Conservation (phyloP, 2,329 filamentous ascomycete species). For the Cryoendolithus antarcticus region DNA sequence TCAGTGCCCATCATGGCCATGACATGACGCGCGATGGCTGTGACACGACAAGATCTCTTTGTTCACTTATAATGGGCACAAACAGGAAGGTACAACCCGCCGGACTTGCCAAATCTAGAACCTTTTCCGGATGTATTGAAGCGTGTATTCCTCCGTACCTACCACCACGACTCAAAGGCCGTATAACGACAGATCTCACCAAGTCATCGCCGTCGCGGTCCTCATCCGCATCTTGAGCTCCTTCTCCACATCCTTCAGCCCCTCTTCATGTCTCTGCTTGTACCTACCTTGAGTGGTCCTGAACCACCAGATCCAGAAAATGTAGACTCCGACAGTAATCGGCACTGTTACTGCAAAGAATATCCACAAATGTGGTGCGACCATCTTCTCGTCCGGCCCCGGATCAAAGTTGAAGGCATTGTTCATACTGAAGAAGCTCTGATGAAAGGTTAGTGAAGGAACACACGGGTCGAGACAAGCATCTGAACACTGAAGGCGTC, state of each 20-base stretch:
- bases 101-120: no score
- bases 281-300: constrained; percentile 13
- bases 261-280: constrained; percentile 16
- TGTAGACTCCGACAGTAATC: constrained; percentile 18
- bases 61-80: no score
- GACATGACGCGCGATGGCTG: no score
- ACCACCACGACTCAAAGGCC: no score
- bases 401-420: constrained; percentile 17
- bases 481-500: neutral
- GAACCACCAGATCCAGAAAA: constrained; percentile 20
- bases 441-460: constrained; percentile 1
- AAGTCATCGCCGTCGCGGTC: constrained; percentile 17
- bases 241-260: constrained; percentile 18
- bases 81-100: no score
- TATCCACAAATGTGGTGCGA: constrained; percentile 20
- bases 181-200: constrained; percentile 5
- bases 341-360: constrained; percentile 23
- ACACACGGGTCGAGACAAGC: no score
- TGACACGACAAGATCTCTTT: no score
- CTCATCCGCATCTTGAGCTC: constrained; percentile 19
- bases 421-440: constrained; percentile 24
- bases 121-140: no score
- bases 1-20: no score
- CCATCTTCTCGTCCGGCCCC: constrained; percentile 12
- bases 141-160: no score